Conservation (phyloP, 2,329 filamentous ascomycete genomes). For the Fusarium sp. region DNA sequence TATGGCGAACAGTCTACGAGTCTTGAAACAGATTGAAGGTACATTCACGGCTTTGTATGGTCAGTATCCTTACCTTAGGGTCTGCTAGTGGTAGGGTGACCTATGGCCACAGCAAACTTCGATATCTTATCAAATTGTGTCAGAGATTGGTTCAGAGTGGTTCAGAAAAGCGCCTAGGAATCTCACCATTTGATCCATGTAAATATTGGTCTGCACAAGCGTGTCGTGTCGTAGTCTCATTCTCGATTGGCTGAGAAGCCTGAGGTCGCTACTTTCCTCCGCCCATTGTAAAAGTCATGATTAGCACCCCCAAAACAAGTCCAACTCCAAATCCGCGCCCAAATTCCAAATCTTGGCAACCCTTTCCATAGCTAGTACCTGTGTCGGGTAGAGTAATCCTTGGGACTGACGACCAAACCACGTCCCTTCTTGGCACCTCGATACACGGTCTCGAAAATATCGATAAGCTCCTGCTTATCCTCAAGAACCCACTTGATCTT, state of each 20-base stretch:
- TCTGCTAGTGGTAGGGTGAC: neutral
- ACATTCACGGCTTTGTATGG: neutral
- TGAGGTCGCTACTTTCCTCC: slow-evolving; percentile 12
- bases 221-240: slow-evolving; percentile 27
- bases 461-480: slow-evolving; percentile 98
- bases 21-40: neutral
- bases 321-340: slow-evolving; percentile 14
- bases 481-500: slow-evolving; percentile 95
- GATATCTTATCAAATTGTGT: slow-evolving; percentile 33
- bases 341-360: neutral
- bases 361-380: slow-evolving; percentile 29
- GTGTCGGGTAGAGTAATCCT: slow-evolving; percentile 61
- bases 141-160: slow-evolving; percentile 23
- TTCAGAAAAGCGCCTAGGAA: slow-evolving; percentile 25
- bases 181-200: slow-evolving; percentile 35
- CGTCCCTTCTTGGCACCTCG: slow-evolving; percentile 98
- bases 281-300: slow-evolving; percentile 12
- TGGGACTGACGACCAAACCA: slow-evolving; percentile 95
- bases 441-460: slow-evolving; percentile 98
- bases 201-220: neutral
- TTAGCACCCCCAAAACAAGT: slow-evolving; percentile 21
- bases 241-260: slow-evolving; percentile 24
- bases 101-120: slow-evolving; percentile 15
- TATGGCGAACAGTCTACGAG: neutral
- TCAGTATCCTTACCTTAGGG: slow-evolving; percentile 15